These are phyloP conservation scores for Alternaria sp. DNA, from an alignment of 2,329 filamentous ascomycete species.

Conservation along the genomic window DNA sequence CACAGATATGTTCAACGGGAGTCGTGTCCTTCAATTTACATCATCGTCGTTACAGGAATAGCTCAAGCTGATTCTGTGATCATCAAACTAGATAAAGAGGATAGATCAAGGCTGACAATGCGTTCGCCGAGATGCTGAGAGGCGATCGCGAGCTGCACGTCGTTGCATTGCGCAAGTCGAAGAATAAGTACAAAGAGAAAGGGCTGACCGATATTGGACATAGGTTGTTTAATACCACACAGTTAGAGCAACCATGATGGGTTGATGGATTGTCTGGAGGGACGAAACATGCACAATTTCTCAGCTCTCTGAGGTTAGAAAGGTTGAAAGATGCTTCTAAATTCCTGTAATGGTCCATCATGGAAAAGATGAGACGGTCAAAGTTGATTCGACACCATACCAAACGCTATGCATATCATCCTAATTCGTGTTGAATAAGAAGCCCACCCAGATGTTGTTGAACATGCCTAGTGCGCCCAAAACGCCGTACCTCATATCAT, in stretches of 20 bases:
- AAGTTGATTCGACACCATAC: constrained; percentile 11
- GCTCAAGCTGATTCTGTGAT: constrained; percentile 52
- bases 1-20: constrained; percentile 50
- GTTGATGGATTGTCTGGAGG: neutral
- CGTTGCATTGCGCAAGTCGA: constrained; percentile 63
- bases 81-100: neutral
- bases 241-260: constrained; percentile 37
- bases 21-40: constrained; percentile 50
- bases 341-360: neutral
- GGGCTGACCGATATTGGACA: constrained; percentile 66
- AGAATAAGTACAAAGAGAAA: constrained; percentile 63
- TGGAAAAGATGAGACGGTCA: neutral
- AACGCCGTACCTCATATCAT: constrained; percentile 10
- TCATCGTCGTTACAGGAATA: constrained; percentile 65
- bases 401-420: constrained; percentile 2
- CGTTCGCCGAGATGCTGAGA: constrained; percentile 22
- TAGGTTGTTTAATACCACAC: constrained; percentile 66
- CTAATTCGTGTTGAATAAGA: constrained; percentile 6
- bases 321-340: neutral
- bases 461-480: constrained; percentile 5
- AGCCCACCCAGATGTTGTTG: constrained; percentile 6
- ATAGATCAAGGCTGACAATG: constrained; percentile 5
- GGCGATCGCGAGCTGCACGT: constrained; percentile 47
- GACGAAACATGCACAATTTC: neutral
- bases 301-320: neutral